These are phyloP conservation scores for Dimargaris cristalligena DNA, from an alignment of 192 early-diverging fungal species.

Conservation along the genomic window DNA sequence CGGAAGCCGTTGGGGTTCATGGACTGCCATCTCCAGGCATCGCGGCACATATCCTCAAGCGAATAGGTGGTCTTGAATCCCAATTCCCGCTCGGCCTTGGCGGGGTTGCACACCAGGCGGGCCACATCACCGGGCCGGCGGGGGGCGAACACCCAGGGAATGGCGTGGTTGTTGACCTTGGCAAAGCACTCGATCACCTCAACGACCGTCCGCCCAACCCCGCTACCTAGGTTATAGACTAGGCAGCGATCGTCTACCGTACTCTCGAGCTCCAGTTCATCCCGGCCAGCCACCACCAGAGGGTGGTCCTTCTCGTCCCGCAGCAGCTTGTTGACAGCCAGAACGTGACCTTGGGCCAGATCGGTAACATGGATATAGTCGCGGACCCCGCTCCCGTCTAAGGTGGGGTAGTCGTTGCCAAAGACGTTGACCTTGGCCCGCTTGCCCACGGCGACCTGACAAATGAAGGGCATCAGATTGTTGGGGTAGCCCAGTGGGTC, in stretches of 20 bases:
- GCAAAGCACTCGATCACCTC: constrained; percentile 78
- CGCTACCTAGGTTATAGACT: constrained; percentile 83
- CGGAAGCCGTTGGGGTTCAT: constrained; percentile 45
- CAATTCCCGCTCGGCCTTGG: constrained; percentile 39
- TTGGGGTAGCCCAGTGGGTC: constrained; percentile 71
- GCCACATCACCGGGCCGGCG: constrained; percentile 75
- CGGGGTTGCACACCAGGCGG: constrained; percentile 63
- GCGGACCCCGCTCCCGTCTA: constrained; percentile 81
- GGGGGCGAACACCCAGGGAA: constrained; percentile 46
- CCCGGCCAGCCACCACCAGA: background rate
- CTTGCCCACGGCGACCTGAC: constrained; percentile 73
- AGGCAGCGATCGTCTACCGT: constrained; percentile 32
- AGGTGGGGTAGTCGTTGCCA: constrained; percentile 82
- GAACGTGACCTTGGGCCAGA: constrained; percentile 74
- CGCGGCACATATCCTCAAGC: constrained; percentile 46
- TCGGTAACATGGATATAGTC: constrained; percentile 96
- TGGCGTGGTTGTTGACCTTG: constrained; percentile 57
- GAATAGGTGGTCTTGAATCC: constrained; percentile 39
- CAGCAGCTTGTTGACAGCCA: constrained; percentile 60
- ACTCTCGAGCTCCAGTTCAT: background rate
- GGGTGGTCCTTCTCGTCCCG: constrained; percentile 10
- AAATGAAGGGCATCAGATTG: constrained; percentile 80
- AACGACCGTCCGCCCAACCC: constrained; percentile 81
- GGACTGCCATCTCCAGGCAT: constrained; percentile 57
- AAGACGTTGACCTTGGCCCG: constrained; percentile 71